Evolutionary conservation across 2,329 filamentous ascomycete species (phyloP).

Genomic region (Ophiostoma angusticollis): DNA sequence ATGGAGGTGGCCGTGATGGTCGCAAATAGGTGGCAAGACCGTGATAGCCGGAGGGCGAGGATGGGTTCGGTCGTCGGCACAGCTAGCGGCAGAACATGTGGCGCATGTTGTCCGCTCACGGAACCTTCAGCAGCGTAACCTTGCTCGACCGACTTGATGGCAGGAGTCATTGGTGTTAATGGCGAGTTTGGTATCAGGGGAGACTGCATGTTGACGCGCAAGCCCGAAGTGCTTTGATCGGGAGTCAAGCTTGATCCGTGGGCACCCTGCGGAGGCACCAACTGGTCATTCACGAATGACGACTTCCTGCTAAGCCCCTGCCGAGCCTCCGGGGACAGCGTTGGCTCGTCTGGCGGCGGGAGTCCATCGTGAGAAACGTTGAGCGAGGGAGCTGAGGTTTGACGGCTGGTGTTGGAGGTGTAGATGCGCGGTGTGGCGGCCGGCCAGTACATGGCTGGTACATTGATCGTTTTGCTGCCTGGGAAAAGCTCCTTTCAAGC

Average conservation of each 20-base stretch:
- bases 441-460: constrained; percentile 73
- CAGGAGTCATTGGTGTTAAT: constrained; percentile 42
- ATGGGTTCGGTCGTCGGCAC: constrained; percentile 50
- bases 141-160: constrained; percentile 46
- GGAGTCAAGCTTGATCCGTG: constrained; percentile 16
- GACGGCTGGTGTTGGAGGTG: constrained; percentile 60
- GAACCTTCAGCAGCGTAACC: constrained; percentile 26
- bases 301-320: constrained; percentile 16
- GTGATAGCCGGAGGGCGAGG: constrained; percentile 61
- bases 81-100: constrained; percentile 7
- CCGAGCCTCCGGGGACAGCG: background rate
- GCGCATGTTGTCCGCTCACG: constrained; percentile 18
- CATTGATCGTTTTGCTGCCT: constrained; percentile 18
- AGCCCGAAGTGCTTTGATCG: constrained; percentile 23
- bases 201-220: constrained; percentile 20
- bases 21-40: constrained; percentile 71
- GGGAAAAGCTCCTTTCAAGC: constrained; percentile 22
- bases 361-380: constrained; percentile 51
- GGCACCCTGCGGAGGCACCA: constrained; percentile 13
- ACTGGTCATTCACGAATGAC: constrained; percentile 2
- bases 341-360: constrained; percentile 19
- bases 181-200: constrained; percentile 34
- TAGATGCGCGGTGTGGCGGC: constrained; percentile 74
- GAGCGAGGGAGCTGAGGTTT: constrained; percentile 35
- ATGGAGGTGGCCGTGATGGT: constrained; percentile 76